Evolutionary conservation across 805 yeast species (phyloP).

Genomic region (Cyberlindnera amylophila): DNA sequence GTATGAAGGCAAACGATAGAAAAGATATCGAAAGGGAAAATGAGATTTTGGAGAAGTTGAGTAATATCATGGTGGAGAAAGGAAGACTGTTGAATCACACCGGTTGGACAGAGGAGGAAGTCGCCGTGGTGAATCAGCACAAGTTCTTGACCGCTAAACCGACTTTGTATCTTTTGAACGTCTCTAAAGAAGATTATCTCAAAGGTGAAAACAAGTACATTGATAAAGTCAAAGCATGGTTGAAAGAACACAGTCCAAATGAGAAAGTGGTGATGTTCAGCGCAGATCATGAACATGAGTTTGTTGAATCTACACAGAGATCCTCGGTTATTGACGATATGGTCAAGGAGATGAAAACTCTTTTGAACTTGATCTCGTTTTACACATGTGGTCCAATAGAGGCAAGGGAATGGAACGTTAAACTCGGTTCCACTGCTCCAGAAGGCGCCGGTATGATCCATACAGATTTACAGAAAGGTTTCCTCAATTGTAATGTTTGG

Average conservation of each 20-base stretch:
- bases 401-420: constrained; percentile 85
- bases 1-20: constrained; percentile 43
- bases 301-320: constrained; percentile 30
- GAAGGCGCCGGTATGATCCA: constrained; percentile 91
- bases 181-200: constrained; percentile 65
- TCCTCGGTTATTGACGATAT: constrained; percentile 60
- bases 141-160: constrained; percentile 85
- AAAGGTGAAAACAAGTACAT: constrained; percentile 48
- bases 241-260: constrained; percentile 60
- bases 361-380: constrained; percentile 70
- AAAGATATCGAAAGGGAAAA: constrained; percentile 41
- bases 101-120: constrained; percentile 62
- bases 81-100: constrained; percentile 60
- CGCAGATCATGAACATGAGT: constrained; percentile 45
- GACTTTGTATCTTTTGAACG: constrained; percentile 71
- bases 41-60: constrained; percentile 34
- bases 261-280: constrained; percentile 68
- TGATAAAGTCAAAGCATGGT: constrained; percentile 58
- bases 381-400: constrained; percentile 86
- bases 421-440: constrained; percentile 73
- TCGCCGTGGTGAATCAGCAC: constrained; percentile 63
- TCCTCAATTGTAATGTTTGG: constrained; percentile 72
- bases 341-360: constrained; percentile 60
- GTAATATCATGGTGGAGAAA: constrained; percentile 55
- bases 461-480: constrained; percentile 77